phyloP scores from a whole-genome alignment of 495 filamentous ascomycete species.

The Lophium mytilinum region DNA sequence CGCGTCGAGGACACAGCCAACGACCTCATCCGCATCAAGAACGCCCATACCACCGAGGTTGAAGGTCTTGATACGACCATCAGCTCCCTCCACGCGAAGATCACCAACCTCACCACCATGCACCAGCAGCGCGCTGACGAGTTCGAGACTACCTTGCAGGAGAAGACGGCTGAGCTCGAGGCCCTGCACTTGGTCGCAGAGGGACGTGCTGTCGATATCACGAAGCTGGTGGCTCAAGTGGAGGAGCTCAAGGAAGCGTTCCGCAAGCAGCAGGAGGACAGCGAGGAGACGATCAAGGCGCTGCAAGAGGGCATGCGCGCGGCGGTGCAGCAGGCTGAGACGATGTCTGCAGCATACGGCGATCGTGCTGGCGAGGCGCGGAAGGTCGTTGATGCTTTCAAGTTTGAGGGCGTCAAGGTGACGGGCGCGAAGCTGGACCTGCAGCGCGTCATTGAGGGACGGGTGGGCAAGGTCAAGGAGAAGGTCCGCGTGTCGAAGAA shows the following conservation, averaged over 20 bases:
- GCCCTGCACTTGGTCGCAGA: conserved; percentile 1
- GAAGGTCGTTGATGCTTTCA: conserved; percentile 13
- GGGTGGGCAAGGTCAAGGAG: conserved; percentile 16
- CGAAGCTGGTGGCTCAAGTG: conserved; percentile 1
- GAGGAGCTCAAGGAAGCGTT: conserved; percentile 14
- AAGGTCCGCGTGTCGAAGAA: conserved; percentile 16
- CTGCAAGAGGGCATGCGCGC: conserved; percentile 1
- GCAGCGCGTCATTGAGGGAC: conserved; percentile 9
- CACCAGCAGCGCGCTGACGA: background rate
- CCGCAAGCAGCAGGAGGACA: conserved; percentile 1
- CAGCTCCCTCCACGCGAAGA: conserved; percentile 1
- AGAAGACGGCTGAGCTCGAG: conserved; percentile 14
- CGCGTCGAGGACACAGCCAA: conserved; percentile 13
- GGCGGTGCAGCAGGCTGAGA: conserved; percentile 3
- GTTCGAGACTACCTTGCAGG: background rate
- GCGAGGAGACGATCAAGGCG: conserved; percentile 1
- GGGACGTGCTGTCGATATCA: conserved; percentile 5
- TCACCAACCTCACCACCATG: conserved; percentile 2
- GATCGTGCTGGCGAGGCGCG: conserved; percentile 8
- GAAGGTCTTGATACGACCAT: background rate
- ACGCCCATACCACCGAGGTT: background rate
- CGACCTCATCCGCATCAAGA: conserved; percentile 13
- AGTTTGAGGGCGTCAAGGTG: conserved; percentile 14
- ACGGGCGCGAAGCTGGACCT: conserved; percentile 4
- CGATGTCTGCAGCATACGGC: background rate